These are phyloP conservation scores for Amphirosellinia nigrospora DNA, from an alignment of 495 filamentous ascomycete species.

Conservation along the genomic window DNA sequence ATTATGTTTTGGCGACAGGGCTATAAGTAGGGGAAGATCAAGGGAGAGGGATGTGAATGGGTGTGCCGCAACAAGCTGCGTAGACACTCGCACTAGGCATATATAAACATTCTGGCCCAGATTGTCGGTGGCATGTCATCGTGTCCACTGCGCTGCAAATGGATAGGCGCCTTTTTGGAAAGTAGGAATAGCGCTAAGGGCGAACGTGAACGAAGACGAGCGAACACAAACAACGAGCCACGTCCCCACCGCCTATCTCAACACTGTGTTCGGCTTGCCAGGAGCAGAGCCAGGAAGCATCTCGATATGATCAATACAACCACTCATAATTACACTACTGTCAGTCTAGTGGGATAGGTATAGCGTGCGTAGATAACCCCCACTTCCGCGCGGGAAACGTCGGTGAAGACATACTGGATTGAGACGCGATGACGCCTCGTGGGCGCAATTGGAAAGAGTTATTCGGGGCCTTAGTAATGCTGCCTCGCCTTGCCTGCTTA, in stretches of 20 bases:
- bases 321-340: not conserved
- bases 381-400: not conserved
- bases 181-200: constrained; percentile 11
- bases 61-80: not conserved
- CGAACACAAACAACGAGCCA: not conserved
- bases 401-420: not conserved
- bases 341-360: not conserved
- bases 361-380: not conserved
- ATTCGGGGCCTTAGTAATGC: not conserved
- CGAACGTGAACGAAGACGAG: constrained; percentile 5
- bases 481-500: not conserved
- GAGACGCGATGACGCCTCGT: not conserved
- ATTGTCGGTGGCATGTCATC: not conserved
- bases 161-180: constrained; percentile 6
- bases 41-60: no score
- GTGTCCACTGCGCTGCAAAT: constrained; percentile 25
- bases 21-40: not conserved
- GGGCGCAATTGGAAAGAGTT: not conserved
- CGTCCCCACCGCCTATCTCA: constrained; percentile 14
- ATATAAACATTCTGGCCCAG: constrained; percentile 13
- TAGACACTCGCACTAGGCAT: not conserved
- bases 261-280: not conserved
- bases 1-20: not conserved
- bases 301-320: not conserved
- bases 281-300: not conserved